A percentile compares a stretch with the other conserved stretches of the same genome.
These are phyloP conservation scores for Aureobasidium sp. DNA, from an alignment of 2,329 filamentous ascomycete species.

Conservation along the genomic window DNA sequence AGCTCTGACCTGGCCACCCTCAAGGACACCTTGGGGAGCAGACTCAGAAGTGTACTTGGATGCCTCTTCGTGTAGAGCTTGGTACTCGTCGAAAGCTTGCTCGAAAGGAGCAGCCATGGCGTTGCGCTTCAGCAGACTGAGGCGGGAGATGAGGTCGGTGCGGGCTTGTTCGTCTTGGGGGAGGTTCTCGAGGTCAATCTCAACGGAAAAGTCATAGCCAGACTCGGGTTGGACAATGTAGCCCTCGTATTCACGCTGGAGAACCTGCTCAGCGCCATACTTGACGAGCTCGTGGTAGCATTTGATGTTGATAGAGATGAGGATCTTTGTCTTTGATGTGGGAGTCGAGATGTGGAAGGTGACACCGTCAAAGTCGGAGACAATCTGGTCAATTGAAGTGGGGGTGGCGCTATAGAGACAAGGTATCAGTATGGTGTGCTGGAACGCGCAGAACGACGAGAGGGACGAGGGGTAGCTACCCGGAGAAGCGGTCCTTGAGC, in stretches of 20 bases:
- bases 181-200: conserved; percentile 80
- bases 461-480: conserved; percentile 44
- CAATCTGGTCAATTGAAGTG: conserved; percentile 89
- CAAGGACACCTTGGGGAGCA: conserved; percentile 80
- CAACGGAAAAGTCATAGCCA: conserved; percentile 92
- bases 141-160: conserved; percentile 78
- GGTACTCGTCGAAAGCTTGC: conserved; percentile 90
- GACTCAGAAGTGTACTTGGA: conserved; percentile 90
- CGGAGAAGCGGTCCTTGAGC: conserved; percentile 87
- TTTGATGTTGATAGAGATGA: conserved; percentile 89
- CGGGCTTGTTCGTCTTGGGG: conserved; percentile 77
- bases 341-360: conserved; percentile 98
- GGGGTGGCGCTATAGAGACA: conserved; percentile 61
- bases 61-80: conserved; percentile 76
- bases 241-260: conserved; percentile 88
- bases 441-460: conserved; percentile 14
- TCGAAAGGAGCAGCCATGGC: conserved; percentile 98
- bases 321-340: conserved; percentile 85
- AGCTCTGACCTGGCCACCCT: conserved; percentile 88
- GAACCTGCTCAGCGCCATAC: conserved; percentile 85
- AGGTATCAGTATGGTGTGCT: conserved; percentile 22
- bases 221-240: conserved; percentile 83
- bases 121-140: conserved; percentile 92
- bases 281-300: conserved; percentile 88
- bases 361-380: conserved; percentile 98